Conservation (phyloP, 768 basidiomycete genomes). For the Lactarius evosmus region DNA sequence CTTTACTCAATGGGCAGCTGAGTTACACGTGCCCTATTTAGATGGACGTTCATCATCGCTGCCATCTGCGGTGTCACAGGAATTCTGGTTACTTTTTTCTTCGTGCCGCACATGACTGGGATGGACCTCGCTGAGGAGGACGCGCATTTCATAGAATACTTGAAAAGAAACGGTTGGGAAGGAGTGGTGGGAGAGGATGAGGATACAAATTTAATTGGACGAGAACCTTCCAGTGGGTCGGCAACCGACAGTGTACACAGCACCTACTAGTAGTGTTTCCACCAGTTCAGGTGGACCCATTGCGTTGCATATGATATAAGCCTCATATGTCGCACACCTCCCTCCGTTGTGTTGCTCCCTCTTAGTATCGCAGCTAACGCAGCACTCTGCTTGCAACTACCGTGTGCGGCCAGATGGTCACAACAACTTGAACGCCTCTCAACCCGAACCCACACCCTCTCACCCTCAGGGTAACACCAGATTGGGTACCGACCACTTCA, state of each 20-base stretch:
- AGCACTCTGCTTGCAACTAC: no score
- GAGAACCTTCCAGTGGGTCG: not conserved
- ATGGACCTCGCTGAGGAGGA: slow-evolving; percentile 67
- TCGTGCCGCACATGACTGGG: slow-evolving; percentile 64
- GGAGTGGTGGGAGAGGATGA: slow-evolving; percentile 60
- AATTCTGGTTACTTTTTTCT: slow-evolving; percentile 63
- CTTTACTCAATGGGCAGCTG: slow-evolving; percentile 2
- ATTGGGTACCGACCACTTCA: no score
- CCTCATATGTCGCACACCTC: no score
- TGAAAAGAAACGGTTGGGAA: slow-evolving; percentile 62
- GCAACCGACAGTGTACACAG: not conserved
- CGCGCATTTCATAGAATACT: slow-evolving; percentile 54
- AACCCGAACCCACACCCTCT: no score
- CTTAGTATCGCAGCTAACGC: no score
- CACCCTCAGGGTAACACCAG: no score
- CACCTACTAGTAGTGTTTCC: not conserved
- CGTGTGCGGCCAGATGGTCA: no score
- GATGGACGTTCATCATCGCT: slow-evolving; percentile 66
- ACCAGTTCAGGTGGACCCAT: no score
- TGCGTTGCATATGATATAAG: no score
- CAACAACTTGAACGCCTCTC: no score
- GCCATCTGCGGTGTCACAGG: slow-evolving; percentile 66
- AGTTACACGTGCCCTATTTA: slow-evolving; percentile 26
- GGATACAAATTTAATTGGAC: slow-evolving; percentile 30
- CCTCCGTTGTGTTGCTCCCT: no score